Percentiles rank a stretch among this genome's conserved stretches.
Conservation (phyloP, 1,284 basidiomycete genomes). For the Omphalotus olearius region DNA sequence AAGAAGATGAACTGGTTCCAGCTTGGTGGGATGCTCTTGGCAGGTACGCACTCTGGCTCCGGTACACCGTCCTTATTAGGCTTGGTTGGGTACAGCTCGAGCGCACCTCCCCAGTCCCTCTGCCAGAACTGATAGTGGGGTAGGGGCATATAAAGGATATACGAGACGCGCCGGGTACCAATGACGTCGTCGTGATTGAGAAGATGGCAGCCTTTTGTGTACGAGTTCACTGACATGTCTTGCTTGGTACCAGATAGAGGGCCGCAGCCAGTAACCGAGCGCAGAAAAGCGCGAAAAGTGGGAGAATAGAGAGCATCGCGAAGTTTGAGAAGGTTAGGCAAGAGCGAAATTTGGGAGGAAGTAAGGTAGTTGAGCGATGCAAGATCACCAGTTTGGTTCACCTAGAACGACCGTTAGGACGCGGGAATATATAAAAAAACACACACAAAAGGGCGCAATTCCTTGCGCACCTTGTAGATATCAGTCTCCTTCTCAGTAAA, state of each 20-base stretch:
- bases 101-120: conserved; percentile 87
- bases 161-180: conserved; percentile 90
- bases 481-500: conserved; percentile 98
- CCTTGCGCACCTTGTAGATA: conserved; percentile 83
- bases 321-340: conserved; percentile 77
- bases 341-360: conserved; percentile 68
- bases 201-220: conserved; percentile 88
- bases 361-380: conserved; percentile 88
- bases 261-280: conserved; percentile 89
- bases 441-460: conserved; percentile 1
- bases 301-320: conserved; percentile 92
- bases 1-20: conserved; percentile 99
- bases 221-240: conserved; percentile 95
- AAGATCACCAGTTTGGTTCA: conserved; percentile 97
- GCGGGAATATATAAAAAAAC: background rate
- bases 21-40: conserved; percentile 68
- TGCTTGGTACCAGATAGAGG: conserved; percentile 90
- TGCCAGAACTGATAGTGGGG: conserved; percentile 67
- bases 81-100: conserved; percentile 87
- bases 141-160: conserved; percentile 96
- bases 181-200: conserved; percentile 99
- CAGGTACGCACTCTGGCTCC: conserved; percentile 62
- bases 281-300: conserved; percentile 82
- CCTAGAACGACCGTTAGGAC: conserved; percentile 40
- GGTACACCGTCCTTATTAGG: conserved; percentile 42